Evolutionary conservation across 306 rosid genomes (phyloP), one percentile per base, ranked within the genome.

Genomic region (Cyclanthera cordifolia): DNA sequence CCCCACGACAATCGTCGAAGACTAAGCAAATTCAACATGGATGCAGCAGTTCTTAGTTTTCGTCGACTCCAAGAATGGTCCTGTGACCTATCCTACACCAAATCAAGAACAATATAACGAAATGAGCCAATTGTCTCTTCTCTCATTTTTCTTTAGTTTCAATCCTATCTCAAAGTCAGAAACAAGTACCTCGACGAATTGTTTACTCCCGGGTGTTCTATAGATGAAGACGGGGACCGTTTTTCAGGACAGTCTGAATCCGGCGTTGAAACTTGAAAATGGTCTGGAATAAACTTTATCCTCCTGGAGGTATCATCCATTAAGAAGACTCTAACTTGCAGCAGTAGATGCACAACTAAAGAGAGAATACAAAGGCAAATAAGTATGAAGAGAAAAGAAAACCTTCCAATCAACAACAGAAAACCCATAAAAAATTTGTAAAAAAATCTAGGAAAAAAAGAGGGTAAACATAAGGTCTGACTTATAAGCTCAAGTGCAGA

Each of bases 241-340:
- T 23, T 72, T 49, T 75, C 79, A 43, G 71, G 68, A 77, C 91
- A 83, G 67, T 85, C 87, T 21, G 39, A 68, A 28, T 69, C 81
- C 13, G 85, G 65, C 16, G 79, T 48, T 68, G 91, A 77, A 78
- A 80, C 69, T 78, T 78, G 84, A 78, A 93, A 93, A 76, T 93
- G 95, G 76, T 86, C 85, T 28, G 79, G 82, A 67, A 87, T 79
- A 57, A 93, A 72, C 82, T 86, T 93, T 81, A 90, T 51, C 76
- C 76, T 93, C 13, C 84, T 71, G 74, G 75, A 81, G 58, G 81
- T 54, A 78, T 86, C 96, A 85, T 93, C 99, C 96, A 93, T 88
- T 75, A 79, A 83, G 74, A 73, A 69, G 53, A 52, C 12, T 51
- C 65, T 69, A 70, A 32, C 64, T 75, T 82, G 51, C 63, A 48